These are phyloP conservation scores for Diaporthe velutina DNA, from an alignment of 2,329 filamentous ascomycete genomes.

Conservation along the genomic window DNA sequence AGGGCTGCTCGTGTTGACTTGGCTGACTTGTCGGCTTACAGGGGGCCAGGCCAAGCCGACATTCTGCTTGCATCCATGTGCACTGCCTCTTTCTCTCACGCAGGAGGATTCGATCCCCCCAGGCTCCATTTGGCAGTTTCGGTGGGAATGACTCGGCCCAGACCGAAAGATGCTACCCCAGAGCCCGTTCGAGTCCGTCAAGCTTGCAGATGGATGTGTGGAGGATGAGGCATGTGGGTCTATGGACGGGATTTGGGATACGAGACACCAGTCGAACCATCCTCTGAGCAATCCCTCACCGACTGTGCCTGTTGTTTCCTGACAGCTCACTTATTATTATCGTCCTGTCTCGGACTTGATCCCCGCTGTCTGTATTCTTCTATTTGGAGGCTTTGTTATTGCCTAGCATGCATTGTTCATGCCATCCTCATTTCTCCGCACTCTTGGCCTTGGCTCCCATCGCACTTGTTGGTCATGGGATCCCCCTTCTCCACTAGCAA, in stretches of 20 bases:
- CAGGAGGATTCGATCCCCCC: constrained; percentile 12
- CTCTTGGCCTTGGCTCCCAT: constrained; percentile 11
- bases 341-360: background rate
- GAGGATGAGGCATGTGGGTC: constrained; percentile 2
- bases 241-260: background rate
- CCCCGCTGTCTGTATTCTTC: background rate
- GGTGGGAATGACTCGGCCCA: constrained; percentile 25
- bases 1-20: background rate
- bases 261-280: constrained; percentile 9
- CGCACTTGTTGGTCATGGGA: background rate
- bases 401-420: background rate
- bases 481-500: background rate
- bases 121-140: background rate
- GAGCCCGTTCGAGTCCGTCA: background rate
- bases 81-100: background rate
- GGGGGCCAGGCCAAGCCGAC: background rate
- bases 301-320: background rate
- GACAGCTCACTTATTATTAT: constrained; percentile 1
- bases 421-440: constrained; percentile 10
- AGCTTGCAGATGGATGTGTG: constrained; percentile 3
- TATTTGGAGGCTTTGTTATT: background rate
- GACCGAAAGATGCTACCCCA: constrained; percentile 9
- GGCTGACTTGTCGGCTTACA: background rate
- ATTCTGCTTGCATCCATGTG: background rate
- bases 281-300: background rate